Evolutionary conservation across 106 monocot genomes (phyloP), one percentile per base, ranked within the genome.

Genomic region (Alisma plantagoaquatica): DNA sequence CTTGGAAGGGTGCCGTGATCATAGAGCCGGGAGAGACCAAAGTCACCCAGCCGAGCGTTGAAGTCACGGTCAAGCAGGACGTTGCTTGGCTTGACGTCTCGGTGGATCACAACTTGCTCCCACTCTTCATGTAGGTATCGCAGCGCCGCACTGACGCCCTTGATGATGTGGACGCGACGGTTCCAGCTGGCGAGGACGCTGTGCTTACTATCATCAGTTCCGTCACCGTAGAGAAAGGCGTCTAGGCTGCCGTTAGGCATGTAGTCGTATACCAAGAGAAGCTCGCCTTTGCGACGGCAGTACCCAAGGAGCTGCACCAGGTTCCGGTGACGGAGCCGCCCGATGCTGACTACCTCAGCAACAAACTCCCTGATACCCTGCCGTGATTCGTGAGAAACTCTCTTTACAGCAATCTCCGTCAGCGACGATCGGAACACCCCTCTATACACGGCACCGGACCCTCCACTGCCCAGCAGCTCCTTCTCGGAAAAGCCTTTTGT

Each of bases 161-260:
- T 66, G 20, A 66, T 43, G 28, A 66, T 56, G 4, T 27, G 28
- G 7, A 56, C 29, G 23, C 65, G 43, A 21, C 48, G 54, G 8
- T 20, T 23, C 65, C 65, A 66, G 1, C 69, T 51, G 30, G 68
- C n/a, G n/a, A n/a, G n/a, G n/a, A n/a, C 69, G 68, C 74, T 69
- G 10, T 67, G 27, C 33, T 75, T 70, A 47, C n/a, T 43, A 14
- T 28, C 23, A 29, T 27, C 23, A 27, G 42, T 16, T 29, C 16
- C 2, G 43, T 6, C 8, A 46, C 46, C 54, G 44, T 54, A 65
- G 16, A 65, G 28, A 31, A 44, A 23, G 22, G 30, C 55, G 49
- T 62, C 62, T 2, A 62, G 49, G 33, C 62, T 51, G 10, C 62
- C 22, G 38, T 62, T 62, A 14, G 62, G 62, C 62, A 62, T 62